phyloP scores from a whole-genome alignment of 306 rosid species.

The Corylus heterophylla region DNA sequence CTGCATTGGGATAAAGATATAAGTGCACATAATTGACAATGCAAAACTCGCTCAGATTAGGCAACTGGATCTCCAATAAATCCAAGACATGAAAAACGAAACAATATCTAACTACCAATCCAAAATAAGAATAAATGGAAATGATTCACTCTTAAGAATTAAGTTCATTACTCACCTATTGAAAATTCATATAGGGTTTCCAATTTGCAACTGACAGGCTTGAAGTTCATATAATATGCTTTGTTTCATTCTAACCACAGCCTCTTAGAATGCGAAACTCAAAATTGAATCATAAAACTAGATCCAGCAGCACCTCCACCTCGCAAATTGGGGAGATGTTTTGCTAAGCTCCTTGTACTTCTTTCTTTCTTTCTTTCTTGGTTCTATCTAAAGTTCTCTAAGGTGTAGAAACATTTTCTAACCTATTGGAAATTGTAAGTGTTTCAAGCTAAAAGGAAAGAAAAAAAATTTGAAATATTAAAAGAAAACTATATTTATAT shows the following conservation, averaged over 20 bases:
- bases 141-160: neutral
- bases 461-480: neutral
- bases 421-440: neutral
- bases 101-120: neutral
- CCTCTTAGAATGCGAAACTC: neutral
- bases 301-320: neutral
- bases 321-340: neutral
- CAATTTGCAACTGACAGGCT: neutral
- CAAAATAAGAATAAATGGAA: neutral
- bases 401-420: neutral
- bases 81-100: neutral
- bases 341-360: neutral
- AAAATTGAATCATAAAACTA: neutral
- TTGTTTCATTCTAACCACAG: neutral
- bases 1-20: slow-evolving; percentile 44
- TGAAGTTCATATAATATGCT: neutral
- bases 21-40: neutral
- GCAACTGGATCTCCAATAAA: neutral
- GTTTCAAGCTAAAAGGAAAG: neutral
- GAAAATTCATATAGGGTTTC: neutral
- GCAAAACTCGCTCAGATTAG: neutral
- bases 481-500: too few species aligned
- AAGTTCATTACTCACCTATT: neutral
- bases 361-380: neutral
- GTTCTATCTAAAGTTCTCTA: neutral